Percentiles rank a stretch among this genome's conserved stretches.
Evolutionary conservation across 306 rosid genomes (phyloP).

Genomic region (Rubus parviflorus): DNA sequence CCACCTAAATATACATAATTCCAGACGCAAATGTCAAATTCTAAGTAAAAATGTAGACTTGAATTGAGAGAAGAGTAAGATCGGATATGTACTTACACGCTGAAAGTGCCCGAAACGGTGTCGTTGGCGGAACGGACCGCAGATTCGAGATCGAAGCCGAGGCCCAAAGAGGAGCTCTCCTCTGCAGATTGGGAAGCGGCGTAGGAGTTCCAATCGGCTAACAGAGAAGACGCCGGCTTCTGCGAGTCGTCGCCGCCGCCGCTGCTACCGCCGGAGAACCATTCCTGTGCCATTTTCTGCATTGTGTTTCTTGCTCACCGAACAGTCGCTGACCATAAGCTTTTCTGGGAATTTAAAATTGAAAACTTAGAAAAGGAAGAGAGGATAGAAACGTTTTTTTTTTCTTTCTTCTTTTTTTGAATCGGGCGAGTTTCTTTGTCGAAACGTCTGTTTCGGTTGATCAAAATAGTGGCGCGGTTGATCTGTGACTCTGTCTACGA

Average conservation of each 20-base stretch:
- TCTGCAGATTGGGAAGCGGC: slow-evolving; percentile 60
- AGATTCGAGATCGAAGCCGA: slow-evolving; percentile 83
- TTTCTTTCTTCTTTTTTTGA: no score
- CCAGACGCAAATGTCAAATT: neutral
- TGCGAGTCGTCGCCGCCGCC: slow-evolving; percentile 38
- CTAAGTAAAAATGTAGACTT: neutral
- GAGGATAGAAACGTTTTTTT: slow-evolving; percentile 1
- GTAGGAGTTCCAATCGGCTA: slow-evolving; percentile 85
- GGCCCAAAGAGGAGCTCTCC: slow-evolving; percentile 38
- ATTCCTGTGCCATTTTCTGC: slow-evolving; percentile 86
- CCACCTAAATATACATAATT: neutral
- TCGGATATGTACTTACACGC: slow-evolving; percentile 53
- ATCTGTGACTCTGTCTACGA: no score
- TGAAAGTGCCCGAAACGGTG: slow-evolving; percentile 82
- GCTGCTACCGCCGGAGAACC: slow-evolving; percentile 54
- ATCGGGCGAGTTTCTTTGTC: neutral
- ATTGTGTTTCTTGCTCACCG: slow-evolving; percentile 27
- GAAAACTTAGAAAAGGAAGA: neutral
- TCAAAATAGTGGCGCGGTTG: no score
- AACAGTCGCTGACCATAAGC: neutral
- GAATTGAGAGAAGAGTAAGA: neutral
- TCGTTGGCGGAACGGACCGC: slow-evolving; percentile 92
- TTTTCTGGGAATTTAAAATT: neutral
- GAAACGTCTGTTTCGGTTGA: slow-evolving; percentile 10
- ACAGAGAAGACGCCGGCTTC: slow-evolving; percentile 58